A percentile compares a stretch with the other conserved stretches of the same genome.
Evolutionary conservation across 805 yeast genomes (phyloP).

Genomic region (Starmera dryadoides): DNA sequence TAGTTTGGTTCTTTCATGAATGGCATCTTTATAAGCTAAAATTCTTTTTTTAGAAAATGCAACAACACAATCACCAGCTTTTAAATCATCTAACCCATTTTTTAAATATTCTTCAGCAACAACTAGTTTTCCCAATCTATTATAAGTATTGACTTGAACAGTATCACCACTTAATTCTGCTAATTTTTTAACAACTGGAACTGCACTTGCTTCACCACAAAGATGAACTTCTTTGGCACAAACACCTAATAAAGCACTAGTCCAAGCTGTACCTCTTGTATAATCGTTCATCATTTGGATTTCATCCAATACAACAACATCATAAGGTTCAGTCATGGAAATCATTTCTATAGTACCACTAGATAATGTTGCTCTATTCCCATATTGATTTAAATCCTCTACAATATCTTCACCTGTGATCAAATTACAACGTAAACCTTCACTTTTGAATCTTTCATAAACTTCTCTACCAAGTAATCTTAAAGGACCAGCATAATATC

Average conservation of each 20-base stretch:
- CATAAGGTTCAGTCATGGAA: conserved; percentile 59
- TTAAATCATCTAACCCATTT: conserved; percentile 31
- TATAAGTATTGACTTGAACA: conserved; percentile 59
- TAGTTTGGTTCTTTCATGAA: conserved; percentile 54
- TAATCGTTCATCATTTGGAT: conserved; percentile 89
- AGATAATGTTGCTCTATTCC: conserved; percentile 66
- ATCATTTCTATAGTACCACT: conserved; percentile 95
- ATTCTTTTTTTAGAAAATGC: conserved; percentile 76
- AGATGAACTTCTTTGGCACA: conserved; percentile 80
- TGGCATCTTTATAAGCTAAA: conserved; percentile 55
- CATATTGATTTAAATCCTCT: conserved; percentile 58
- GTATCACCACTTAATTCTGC: conserved; percentile 73
- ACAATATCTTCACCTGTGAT: conserved; percentile 95
- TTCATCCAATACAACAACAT: conserved; percentile 89
- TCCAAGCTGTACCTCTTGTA: conserved; percentile 89
- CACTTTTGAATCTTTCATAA: conserved; percentile 67
- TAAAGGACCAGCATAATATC: conserved; percentile 93
- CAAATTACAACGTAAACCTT: conserved; percentile 69
- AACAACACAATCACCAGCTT: conserved; percentile 82
- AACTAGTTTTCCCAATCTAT: conserved; percentile 65
- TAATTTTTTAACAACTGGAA: conserved; percentile 55
- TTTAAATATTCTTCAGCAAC: conserved; percentile 37
- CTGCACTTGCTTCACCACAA: conserved; percentile 89
- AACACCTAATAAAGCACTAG: conserved; percentile 81
- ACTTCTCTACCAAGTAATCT: conserved; percentile 88